A percentile compares a stretch with the other conserved stretches of the same genome.
phyloP scores from a whole-genome alignment of 2,329 filamentous ascomycete species.

The Rugonectria rugulosa region DNA sequence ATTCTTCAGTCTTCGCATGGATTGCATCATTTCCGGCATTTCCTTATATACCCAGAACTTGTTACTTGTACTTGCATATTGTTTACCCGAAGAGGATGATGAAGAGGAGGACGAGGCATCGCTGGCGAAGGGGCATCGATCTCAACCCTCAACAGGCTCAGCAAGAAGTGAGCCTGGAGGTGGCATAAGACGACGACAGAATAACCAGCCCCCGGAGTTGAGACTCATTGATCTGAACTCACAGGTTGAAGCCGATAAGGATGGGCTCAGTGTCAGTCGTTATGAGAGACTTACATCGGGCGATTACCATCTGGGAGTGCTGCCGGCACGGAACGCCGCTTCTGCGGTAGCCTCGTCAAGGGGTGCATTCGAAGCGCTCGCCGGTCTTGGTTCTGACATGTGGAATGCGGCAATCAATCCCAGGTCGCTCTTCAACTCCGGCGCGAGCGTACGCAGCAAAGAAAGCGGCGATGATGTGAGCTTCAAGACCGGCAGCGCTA shows the following conservation, averaged over 20 bases:
- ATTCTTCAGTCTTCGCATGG: conserved; percentile 79
- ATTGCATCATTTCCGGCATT: conserved; percentile 97
- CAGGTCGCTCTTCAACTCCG: conserved; percentile 84
- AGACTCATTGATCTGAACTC: conserved; percentile 89
- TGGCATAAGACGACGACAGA: conserved; percentile 74
- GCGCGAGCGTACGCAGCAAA: conserved; percentile 74
- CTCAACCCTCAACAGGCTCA: conserved; percentile 55
- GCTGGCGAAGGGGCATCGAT: conserved; percentile 49
- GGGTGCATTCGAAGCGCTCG: conserved; percentile 79
- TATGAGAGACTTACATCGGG: conserved; percentile 86
- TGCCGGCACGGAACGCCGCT: conserved; percentile 76
- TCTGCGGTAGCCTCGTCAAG: conserved; percentile 69
- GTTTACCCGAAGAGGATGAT: conserved; percentile 76
- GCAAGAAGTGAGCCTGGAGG: conserved; percentile 66
- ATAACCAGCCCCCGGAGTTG: conserved; percentile 85
- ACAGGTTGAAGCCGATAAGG: conserved; percentile 86
- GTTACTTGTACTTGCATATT: conserved; percentile 90
- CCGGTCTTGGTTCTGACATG: conserved; percentile 76
- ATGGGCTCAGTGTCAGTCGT: conserved; percentile 84
- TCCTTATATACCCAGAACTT: conserved; percentile 94
- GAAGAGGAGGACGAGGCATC: conserved; percentile 54
- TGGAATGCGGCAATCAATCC: conserved; percentile 94
- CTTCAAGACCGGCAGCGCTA: conserved; percentile 50
- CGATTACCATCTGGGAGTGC: conserved; percentile 88
- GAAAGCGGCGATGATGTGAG: conserved; percentile 66